Base-by-base conservation (phyloP, 2,329 filamentous ascomycete genomes). In the Tolypocladium ovalisporum region DNA sequence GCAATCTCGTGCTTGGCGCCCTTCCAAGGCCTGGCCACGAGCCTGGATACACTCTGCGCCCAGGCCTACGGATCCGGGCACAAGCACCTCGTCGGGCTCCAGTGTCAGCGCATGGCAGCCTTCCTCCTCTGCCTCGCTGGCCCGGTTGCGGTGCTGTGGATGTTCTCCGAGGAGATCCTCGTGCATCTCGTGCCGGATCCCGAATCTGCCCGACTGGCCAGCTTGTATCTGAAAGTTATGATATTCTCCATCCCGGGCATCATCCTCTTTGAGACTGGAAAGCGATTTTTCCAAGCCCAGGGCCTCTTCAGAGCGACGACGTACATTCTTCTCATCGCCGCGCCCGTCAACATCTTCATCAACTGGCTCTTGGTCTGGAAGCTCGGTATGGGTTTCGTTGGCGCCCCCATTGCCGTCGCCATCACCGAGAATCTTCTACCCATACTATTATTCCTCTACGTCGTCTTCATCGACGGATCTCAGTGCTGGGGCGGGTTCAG, bases 31-130 rank as follows among this genome's bases (percentile, higher is more conserved):
- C 79, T 97, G 17, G 87, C 91, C 1, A 97, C 93, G 5, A 90
- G 87, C 62, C 78, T 97, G 40, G 93, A 97, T 72, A 97, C 93
- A 0, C 83, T 97, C 2, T 97, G 93, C 70, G 84, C 93, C 0
- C 93, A 97, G 71, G 93, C 94, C 0, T 97, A 95, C 68, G 93
- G 94, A 2, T 95, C 89, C 0, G 93, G 93, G 0, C 88, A 88
- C 69, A 95, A 88, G 68, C 88, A 92, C 63, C 82, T 97, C 6
- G 93, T 97, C 13, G 89, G 89, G 1, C 71, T 94, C 56, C 89
- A 94, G 65, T 80, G 90, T 61, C 88, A 94, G 72, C 81, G 89
- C 57, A 93, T 93, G 89, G 77, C 89, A 1, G 87, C 79, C 67
- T 92, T 94, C 67, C 79, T 94, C 3, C 86, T 87, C 76, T 69